phyloP scores from a whole-genome alignment of 805 yeast genomes.

The Candida alai region DNA sequence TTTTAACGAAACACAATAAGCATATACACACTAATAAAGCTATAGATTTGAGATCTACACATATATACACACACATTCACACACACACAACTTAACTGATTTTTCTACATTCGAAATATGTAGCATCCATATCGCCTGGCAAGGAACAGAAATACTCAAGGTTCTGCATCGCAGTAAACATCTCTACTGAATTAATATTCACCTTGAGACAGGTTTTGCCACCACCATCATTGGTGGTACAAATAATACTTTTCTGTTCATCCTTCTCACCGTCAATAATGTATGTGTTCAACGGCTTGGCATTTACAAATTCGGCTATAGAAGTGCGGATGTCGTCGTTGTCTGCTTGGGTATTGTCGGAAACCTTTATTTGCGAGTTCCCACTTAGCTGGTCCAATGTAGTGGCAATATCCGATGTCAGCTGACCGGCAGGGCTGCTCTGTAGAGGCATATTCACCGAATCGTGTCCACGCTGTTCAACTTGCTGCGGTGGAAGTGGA shows the following conservation, averaged over 20 bases:
- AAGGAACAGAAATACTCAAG: constrained; percentile 48
- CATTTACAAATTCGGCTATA: constrained; percentile 28
- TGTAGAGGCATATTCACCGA: constrained; percentile 16
- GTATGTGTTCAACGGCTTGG: constrained; percentile 30
- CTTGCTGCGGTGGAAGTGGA: constrained; percentile 11
- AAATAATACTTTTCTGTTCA: constrained; percentile 38
- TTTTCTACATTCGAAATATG: constrained; percentile 50
- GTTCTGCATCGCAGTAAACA: constrained; percentile 48
- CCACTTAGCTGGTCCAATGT: constrained; percentile 29
- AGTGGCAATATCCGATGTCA: constrained; percentile 21
- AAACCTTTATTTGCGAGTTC: constrained; percentile 17
- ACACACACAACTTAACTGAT: no score
- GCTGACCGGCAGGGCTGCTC: neutral
- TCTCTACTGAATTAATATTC: constrained; percentile 34
- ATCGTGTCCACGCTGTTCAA: constrained; percentile 26
- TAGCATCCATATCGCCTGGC: constrained; percentile 45
- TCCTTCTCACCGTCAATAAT: constrained; percentile 42
- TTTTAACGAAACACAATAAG: neutral
- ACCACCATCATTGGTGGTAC: constrained; percentile 39
- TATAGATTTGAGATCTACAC: neutral
- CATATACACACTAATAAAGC: neutral
- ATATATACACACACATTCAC: constrained; percentile 1
- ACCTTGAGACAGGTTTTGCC: constrained; percentile 48
- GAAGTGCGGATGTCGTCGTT: no score
- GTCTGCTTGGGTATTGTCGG: neutral